Conservation (phyloP, 2,329 filamentous ascomycete genomes). For the Trichoderma simmonsii region DNA sequence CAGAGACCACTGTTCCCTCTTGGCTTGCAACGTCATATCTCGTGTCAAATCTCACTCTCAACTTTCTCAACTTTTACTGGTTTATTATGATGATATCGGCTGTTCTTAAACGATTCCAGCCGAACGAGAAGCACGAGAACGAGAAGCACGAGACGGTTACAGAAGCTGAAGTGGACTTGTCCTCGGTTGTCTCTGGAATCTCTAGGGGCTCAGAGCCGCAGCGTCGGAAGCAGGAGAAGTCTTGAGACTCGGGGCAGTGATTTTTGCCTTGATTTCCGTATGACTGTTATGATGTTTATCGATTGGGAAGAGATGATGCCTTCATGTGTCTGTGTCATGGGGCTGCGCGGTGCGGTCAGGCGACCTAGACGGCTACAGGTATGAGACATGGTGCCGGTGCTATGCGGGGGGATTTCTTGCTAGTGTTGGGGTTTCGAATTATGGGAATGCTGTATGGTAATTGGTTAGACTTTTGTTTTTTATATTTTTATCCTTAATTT, state of each 20-base stretch:
- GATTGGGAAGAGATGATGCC: not conserved
- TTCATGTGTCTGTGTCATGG: not conserved
- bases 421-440: not conserved
- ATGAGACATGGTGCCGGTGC: not conserved
- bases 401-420: not conserved
- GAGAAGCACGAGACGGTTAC: conserved; percentile 28
- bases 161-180: conserved; percentile 30
- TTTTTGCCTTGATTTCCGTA: not conserved
- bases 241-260: not conserved
- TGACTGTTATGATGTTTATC: conserved; percentile 1
- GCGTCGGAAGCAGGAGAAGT: conserved; percentile 30
- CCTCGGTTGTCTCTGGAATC: conserved; percentile 30
- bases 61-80: conserved; percentile 79
- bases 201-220: conserved; percentile 22
- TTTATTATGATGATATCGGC: conserved; percentile 83
- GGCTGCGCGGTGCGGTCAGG: not conserved
- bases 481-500: not conserved
- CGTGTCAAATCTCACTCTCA: conserved; percentile 67
- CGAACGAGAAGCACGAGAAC: conserved; percentile 33
- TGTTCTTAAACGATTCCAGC: conserved; percentile 70
- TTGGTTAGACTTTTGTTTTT: not conserved
- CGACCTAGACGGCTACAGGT: not conserved
- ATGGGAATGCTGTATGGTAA: not conserved
- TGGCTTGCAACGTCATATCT: conserved; percentile 71
- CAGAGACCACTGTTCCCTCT: conserved; percentile 54